These are phyloP conservation scores for Penicillium sclerotigenum DNA, from an alignment of 2,329 filamentous ascomycete genomes.

Conservation along the genomic window DNA sequence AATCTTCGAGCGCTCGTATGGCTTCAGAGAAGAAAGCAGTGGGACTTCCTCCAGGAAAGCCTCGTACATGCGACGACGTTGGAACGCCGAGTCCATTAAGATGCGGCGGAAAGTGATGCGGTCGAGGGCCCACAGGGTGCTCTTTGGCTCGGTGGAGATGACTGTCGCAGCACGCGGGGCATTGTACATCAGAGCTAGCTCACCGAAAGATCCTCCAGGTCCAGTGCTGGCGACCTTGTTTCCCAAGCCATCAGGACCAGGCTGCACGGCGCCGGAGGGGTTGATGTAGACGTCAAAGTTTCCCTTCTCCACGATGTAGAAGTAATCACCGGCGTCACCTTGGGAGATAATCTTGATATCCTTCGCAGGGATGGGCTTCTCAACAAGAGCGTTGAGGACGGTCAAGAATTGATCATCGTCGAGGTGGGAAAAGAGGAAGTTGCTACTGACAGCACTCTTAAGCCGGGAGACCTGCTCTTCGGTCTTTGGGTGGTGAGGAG, in stretches of 20 bases:
- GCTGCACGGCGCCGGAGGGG: constrained; percentile 68
- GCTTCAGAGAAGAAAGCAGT: constrained; percentile 74
- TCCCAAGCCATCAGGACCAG: constrained; percentile 79
- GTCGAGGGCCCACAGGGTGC: constrained; percentile 90
- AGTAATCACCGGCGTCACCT: constrained; percentile 93
- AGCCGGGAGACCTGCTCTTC: constrained; percentile 76
- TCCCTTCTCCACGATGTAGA: constrained; percentile 93
- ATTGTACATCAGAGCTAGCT: constrained; percentile 98
- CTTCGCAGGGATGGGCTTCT: constrained; percentile 93
- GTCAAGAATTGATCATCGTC: constrained; percentile 89
- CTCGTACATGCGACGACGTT: constrained; percentile 94
- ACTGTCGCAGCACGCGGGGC: constrained; percentile 93
- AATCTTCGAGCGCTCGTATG: constrained; percentile 95
- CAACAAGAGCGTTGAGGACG: constrained; percentile 84
- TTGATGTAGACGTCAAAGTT: constrained; percentile 91
- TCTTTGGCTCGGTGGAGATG: constrained; percentile 71
- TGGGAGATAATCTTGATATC: constrained; percentile 89
- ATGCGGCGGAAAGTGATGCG: constrained; percentile 96
- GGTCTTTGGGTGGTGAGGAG: constrained; percentile 80
- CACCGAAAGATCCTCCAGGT: constrained; percentile 89
- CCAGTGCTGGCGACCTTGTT: constrained; percentile 76
- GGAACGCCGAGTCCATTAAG: constrained; percentile 96
- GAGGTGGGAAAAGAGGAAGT: constrained; percentile 91
- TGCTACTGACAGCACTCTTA: constrained; percentile 75
- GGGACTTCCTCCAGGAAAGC: constrained; percentile 93